Evolutionary conservation across 1,284 basidiomycete species (phyloP).

Genomic region (Papiliotrema fonsecae): DNA sequence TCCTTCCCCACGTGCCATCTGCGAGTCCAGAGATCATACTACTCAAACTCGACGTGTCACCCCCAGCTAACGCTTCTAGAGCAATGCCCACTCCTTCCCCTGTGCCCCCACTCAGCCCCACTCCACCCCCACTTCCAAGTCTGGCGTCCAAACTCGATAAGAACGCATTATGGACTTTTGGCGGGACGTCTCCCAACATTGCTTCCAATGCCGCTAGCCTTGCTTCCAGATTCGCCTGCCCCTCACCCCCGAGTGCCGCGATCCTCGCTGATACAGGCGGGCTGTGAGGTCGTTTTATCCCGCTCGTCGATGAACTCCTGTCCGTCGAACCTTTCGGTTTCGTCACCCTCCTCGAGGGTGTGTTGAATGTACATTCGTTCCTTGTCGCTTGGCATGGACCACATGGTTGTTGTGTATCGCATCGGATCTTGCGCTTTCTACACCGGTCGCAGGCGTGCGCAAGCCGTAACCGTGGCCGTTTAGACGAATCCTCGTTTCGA

Average conservation of each 20-base stretch:
- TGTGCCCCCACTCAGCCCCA: slow-evolving; percentile 34
- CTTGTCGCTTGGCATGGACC: slow-evolving; percentile 46
- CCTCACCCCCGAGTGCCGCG: slow-evolving; percentile 9
- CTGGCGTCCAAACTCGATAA: slow-evolving; percentile 44
- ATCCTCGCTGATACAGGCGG: neutral
- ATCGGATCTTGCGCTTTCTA: slow-evolving; percentile 44
- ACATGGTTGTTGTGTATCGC: slow-evolving; percentile 49
- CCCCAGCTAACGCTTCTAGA: slow-evolving; percentile 31
- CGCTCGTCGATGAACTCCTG: slow-evolving; percentile 7
- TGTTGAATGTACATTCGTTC: slow-evolving; percentile 49
- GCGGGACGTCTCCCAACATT: slow-evolving; percentile 46
- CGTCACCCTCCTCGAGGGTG: slow-evolving; percentile 40
- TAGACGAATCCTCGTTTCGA: slow-evolving; percentile 7
- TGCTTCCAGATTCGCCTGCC: slow-evolving; percentile 42
- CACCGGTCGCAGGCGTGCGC: slow-evolving; percentile 45
- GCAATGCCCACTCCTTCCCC: slow-evolving; percentile 36
- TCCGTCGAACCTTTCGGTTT: slow-evolving; percentile 32
- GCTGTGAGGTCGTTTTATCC: slow-evolving; percentile 21
- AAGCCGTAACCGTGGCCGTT: slow-evolving; percentile 44
- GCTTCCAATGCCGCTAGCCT: slow-evolving; percentile 46
- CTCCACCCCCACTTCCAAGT: slow-evolving; percentile 39
- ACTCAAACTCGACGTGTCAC: neutral
- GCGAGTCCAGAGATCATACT: neutral
- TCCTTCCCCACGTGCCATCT: too few species aligned
- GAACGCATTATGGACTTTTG: slow-evolving; percentile 47